Evolutionary conservation across 2,329 filamentous ascomycete genomes (phyloP).

Genomic region (Onygena corvina): DNA sequence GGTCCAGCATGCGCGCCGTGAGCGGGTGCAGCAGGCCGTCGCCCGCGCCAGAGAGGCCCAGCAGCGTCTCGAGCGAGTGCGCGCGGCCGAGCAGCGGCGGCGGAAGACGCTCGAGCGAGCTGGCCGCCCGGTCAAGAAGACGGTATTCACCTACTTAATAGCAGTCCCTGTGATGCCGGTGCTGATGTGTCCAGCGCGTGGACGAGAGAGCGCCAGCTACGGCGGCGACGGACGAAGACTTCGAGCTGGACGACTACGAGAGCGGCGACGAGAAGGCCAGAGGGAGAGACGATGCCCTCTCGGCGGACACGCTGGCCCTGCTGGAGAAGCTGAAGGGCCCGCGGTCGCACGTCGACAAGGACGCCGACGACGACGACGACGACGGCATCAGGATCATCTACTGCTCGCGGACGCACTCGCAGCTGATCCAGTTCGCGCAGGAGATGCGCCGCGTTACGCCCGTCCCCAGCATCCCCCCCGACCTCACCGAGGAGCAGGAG

Average conservation of each 20-base stretch:
- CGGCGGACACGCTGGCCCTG: constrained; percentile 61
- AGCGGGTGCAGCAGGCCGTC: constrained; percentile 55
- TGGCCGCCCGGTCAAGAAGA: constrained; percentile 38
- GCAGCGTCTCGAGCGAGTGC: constrained; percentile 52
- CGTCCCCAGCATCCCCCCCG: constrained; percentile 55
- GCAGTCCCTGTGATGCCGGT: neutral
- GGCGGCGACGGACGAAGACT: constrained; percentile 27
- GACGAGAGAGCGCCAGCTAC: neutral
- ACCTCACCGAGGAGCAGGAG: constrained; percentile 15
- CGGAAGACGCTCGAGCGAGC: constrained; percentile 40
- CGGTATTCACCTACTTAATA: constrained; percentile 22
- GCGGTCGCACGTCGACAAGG: constrained; percentile 14
- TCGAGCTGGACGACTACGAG: constrained; percentile 63
- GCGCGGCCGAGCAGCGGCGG: constrained; percentile 49
- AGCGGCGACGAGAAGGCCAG: constrained; percentile 44
- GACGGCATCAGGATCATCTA: constrained; percentile 78
- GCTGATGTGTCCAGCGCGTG: constrained; percentile 4
- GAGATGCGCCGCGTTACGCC: constrained; percentile 70
- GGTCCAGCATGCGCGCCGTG: constrained; percentile 58
- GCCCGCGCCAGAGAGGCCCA: constrained; percentile 62
- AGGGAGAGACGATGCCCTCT: constrained; percentile 37
- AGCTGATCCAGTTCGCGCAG: constrained; percentile 74
- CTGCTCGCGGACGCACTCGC: constrained; percentile 85
- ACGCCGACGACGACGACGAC: constrained; percentile 39
- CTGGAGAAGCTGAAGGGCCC: constrained; percentile 53